Evolutionary conservation across 305 asterid species (phyloP).

Genomic region (Fraxinus albicans): DNA sequence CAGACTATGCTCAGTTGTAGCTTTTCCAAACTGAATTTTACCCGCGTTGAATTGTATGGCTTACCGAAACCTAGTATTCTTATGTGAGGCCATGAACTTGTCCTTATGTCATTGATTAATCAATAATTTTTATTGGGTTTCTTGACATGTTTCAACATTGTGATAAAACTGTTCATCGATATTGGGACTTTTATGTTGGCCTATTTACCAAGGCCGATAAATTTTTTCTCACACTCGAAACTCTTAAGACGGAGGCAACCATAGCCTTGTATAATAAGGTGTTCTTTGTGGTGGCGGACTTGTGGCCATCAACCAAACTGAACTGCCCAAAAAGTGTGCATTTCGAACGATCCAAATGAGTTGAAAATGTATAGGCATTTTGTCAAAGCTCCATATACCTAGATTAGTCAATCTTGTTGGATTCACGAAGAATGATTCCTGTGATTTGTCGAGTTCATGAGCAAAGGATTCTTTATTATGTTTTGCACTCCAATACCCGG

Average conservation of each 20-base stretch:
- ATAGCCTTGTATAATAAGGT: conserved; percentile 55
- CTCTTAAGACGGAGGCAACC: conserved; percentile 40
- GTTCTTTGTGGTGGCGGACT: conserved; percentile 44
- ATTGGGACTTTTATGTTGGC: background rate
- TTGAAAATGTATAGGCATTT: conserved; percentile 1
- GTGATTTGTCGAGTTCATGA: conserved; percentile 73
- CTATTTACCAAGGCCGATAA: background rate
- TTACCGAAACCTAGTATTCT: background rate
- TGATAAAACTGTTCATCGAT: background rate
- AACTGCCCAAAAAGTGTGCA: conserved; percentile 17
- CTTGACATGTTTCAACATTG: background rate
- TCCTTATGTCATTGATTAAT: conserved; percentile 6
- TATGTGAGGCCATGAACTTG: conserved; percentile 4
- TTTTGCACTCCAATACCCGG: conserved; percentile 56
- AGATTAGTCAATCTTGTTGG: conserved; percentile 74
- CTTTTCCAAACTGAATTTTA: conserved; percentile 1
- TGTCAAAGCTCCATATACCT: conserved; percentile 66
- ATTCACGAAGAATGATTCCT: conserved; percentile 40
- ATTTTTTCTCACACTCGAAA: background rate
- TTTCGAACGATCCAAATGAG: conserved; percentile 44
- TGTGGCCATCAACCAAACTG: conserved; percentile 69
- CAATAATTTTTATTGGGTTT: background rate
- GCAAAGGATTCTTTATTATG: conserved; percentile 74
- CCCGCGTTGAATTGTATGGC: background rate
- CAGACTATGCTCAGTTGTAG: conserved; percentile 1